phyloP scores from a whole-genome alignment of 2,329 filamentous ascomycete genomes.

The Nothopassalora personata region DNA sequence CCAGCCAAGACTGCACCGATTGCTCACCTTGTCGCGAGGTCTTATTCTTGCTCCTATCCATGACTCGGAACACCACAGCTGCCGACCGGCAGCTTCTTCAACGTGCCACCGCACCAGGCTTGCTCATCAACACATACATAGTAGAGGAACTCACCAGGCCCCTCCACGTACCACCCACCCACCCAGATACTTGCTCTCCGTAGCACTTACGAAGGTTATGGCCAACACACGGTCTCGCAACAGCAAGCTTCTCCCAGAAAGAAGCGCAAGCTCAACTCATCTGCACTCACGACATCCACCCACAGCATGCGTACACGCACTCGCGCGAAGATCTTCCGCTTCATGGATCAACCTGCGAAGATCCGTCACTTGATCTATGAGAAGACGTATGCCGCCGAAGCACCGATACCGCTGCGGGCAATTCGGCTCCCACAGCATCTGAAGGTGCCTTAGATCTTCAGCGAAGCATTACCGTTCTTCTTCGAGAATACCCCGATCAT shows the following conservation, averaged over 20 bases:
- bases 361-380: slow-evolving; percentile 11
- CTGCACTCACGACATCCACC: not conserved
- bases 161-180: not conserved
- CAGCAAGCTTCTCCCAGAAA: not conserved
- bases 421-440: slow-evolving; percentile 1
- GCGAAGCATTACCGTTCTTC: slow-evolving; percentile 7
- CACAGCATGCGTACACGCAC: slow-evolving; percentile 8
- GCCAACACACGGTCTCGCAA: not conserved
- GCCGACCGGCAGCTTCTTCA: not conserved
- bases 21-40: not conserved
- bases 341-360: slow-evolving; percentile 7
- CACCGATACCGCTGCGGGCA: not conserved
- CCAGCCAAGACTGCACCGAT: not conserved
- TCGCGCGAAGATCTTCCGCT: slow-evolving; percentile 3
- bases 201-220: not conserved
- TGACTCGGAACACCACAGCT: not conserved
- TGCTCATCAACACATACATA: not conserved
- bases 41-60: not conserved
- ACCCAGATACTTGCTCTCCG: not conserved
- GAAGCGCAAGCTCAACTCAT: not conserved
- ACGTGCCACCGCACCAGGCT: not conserved
- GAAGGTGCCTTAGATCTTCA: slow-evolving; percentile 4
- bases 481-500: slow-evolving; percentile 7
- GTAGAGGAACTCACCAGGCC: not conserved
- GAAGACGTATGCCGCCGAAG: not conserved